Evolutionary conservation across 2,329 filamentous ascomycete species (phyloP).

Genomic region (Colletotrichum tofieldiae): DNA sequence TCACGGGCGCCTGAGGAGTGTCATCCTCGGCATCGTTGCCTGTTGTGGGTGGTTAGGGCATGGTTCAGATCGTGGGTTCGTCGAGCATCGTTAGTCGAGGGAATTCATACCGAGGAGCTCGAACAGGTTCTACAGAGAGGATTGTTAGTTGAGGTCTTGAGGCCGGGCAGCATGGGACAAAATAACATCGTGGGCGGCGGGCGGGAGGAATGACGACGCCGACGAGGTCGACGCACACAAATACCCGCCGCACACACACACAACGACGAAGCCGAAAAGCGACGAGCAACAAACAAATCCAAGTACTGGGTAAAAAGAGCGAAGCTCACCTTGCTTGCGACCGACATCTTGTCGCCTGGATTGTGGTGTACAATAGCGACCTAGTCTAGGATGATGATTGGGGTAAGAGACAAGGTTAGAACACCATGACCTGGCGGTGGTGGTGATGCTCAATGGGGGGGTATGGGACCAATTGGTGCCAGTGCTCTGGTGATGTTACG

Average conservation of each 20-base stretch:
- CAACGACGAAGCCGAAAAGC: constrained; percentile 19
- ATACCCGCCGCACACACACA: not conserved
- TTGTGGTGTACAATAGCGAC: constrained; percentile 46
- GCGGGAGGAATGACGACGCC: not conserved
- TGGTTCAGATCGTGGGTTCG: constrained; percentile 41
- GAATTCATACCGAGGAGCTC: constrained; percentile 91
- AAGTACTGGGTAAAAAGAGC: constrained; percentile 23
- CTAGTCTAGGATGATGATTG: constrained; percentile 45
- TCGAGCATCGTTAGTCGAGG: constrained; percentile 46
- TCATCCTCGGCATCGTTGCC: constrained; percentile 78
- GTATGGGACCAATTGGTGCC: constrained; percentile 41
- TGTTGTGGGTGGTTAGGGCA: constrained; percentile 51
- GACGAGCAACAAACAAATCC: constrained; percentile 10
- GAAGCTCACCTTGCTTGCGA: constrained; percentile 45
- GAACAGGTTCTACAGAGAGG: constrained; percentile 84
- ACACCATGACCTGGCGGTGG: constrained; percentile 45
- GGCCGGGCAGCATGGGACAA: not conserved
- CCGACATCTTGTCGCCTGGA: constrained; percentile 47
- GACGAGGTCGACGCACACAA: constrained; percentile 17
- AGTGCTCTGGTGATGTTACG: constrained; percentile 41
- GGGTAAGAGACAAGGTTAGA: constrained; percentile 45
- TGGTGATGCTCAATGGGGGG: constrained; percentile 43
- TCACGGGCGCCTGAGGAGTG: constrained; percentile 84
- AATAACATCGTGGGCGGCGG: not conserved
- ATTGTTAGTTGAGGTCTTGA: constrained; percentile 23